Evolutionary conservation across 805 yeast genomes (phyloP).

Genomic region (Alloascoidea hylecoeti): DNA sequence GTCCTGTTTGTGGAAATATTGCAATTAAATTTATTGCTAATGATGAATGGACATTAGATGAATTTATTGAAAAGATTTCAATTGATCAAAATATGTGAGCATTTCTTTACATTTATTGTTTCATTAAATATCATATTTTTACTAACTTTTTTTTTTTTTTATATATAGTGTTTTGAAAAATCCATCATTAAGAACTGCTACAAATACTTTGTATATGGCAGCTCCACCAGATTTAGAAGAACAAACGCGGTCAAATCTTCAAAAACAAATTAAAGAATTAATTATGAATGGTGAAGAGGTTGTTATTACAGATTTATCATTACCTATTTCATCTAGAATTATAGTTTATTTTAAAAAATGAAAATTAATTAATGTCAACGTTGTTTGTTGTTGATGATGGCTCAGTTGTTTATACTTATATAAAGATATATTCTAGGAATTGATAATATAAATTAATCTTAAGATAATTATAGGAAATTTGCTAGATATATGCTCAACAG

Average conservation of each 20-base stretch:
- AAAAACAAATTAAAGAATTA: conserved; percentile 19
- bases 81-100: conserved; percentile 15
- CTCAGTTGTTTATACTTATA: no score
- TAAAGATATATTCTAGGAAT: no score
- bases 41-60: conserved; percentile 19
- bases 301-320: conserved; percentile 33
- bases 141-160: not conserved
- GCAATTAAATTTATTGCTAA: conserved; percentile 10
- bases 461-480: no score
- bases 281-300: conserved; percentile 32
- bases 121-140: not conserved
- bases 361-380: no score
- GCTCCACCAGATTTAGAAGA: conserved; percentile 31
- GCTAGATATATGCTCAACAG: no score
- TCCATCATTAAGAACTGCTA: conserved; percentile 32
- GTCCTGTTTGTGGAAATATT: conserved; percentile 61
- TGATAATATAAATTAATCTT: no score
- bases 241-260: conserved; percentile 29
- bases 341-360: not conserved
- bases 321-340: conserved; percentile 28
- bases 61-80: conserved; percentile 26
- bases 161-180: conserved; percentile 14
- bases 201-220: conserved; percentile 27
- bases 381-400: no score
- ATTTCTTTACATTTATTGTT: not conserved